Evolutionary conservation across 371 early-diverging fungal species (phyloP).

Genomic region (Circinella umbellata): DNA sequence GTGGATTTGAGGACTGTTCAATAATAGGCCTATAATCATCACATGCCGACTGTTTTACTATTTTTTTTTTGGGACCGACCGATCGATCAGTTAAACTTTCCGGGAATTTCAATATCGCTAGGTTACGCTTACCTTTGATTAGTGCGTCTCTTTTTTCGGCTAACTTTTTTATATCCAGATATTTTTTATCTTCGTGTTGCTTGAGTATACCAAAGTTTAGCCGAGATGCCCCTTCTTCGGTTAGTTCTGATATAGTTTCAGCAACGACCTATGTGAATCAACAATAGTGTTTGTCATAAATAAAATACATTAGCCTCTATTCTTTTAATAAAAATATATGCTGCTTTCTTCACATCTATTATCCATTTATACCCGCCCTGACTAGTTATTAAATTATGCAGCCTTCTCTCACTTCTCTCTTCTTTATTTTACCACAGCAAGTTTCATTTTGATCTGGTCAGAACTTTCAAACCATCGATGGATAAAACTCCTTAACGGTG

Average conservation of each 20-base stretch:
- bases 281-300: no score
- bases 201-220: slow-evolving; percentile 39
- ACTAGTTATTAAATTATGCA: no score
- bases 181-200: slow-evolving; percentile 12
- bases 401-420: background rate
- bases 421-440: slow-evolving; percentile 34
- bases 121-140: background rate
- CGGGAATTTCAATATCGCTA: background rate
- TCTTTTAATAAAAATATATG: no score
- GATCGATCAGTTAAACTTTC: background rate
- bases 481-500: slow-evolving; percentile 22
- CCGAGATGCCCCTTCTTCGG: slow-evolving; percentile 28
- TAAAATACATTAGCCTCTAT: no score
- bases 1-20: background rate
- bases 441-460: slow-evolving; percentile 30
- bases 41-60: background rate
- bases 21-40: background rate
- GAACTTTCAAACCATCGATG: slow-evolving; percentile 33
- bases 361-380: no score
- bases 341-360: no score
- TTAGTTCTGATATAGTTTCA: slow-evolving; percentile 32
- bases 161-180: slow-evolving; percentile 27
- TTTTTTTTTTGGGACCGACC: background rate
- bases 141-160: slow-evolving; percentile 24
- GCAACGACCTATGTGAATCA: slow-evolving; percentile 29